These are phyloP conservation scores for Clathrospora elynae DNA, from an alignment of 2,329 filamentous ascomycete genomes.

Conservation along the genomic window DNA sequence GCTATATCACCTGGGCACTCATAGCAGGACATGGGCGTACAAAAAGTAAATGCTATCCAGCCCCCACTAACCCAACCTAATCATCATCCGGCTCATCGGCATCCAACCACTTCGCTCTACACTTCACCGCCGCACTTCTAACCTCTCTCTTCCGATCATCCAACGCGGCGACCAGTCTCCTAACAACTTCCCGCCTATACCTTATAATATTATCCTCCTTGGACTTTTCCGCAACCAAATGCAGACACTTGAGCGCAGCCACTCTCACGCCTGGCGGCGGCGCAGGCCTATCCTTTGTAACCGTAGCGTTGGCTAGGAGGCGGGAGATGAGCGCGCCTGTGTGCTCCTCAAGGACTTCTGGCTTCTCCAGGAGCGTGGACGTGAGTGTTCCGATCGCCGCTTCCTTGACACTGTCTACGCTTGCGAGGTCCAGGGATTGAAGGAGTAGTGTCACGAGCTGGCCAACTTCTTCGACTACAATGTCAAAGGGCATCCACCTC, in stretches of 20 bases:
- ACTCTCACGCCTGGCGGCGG: slow-evolving; percentile 52
- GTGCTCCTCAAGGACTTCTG: slow-evolving; percentile 60
- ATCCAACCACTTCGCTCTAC: slow-evolving; percentile 64
- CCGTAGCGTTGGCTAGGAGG: slow-evolving; percentile 55
- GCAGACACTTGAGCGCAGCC: slow-evolving; percentile 56
- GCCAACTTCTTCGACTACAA: slow-evolving; percentile 64
- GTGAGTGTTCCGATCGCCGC: slow-evolving; percentile 65
- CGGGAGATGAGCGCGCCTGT: slow-evolving; percentile 62
- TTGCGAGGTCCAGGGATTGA: slow-evolving; percentile 64
- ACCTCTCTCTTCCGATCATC: slow-evolving; percentile 69
- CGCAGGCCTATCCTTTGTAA: slow-evolving; percentile 16
- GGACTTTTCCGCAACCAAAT: slow-evolving; percentile 55
- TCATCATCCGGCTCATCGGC: slow-evolving; percentile 64
- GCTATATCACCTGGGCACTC: slow-evolving; percentile 31
- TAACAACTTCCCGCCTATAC: slow-evolving; percentile 62
- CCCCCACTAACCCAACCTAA: slow-evolving; percentile 2
- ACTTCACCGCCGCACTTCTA: slow-evolving; percentile 65
- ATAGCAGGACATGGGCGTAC: slow-evolving; percentile 6
- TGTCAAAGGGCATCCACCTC: slow-evolving; percentile 62
- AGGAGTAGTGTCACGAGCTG: slow-evolving; percentile 65
- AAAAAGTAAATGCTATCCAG: slow-evolving; percentile 3
- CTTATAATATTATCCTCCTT: slow-evolving; percentile 60
- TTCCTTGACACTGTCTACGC: slow-evolving; percentile 60
- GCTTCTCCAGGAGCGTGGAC: slow-evolving; percentile 63
- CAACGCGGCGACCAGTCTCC: slow-evolving; percentile 59